These are phyloP conservation scores for Ramaria rubella DNA, from an alignment of 768 basidiomycete genomes.

Conservation along the genomic window DNA sequence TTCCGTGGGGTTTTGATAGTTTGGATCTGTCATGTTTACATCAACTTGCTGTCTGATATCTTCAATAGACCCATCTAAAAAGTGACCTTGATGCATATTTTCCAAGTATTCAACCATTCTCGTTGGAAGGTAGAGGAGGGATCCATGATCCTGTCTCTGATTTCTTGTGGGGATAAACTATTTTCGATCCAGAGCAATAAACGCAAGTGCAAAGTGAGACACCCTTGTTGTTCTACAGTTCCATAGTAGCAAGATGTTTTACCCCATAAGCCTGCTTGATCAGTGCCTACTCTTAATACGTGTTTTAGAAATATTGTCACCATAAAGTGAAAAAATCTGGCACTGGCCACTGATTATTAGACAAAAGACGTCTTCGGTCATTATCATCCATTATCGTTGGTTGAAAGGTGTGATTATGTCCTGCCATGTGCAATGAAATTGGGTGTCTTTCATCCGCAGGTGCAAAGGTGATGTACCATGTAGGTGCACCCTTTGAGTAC, in stretches of 20 bases:
- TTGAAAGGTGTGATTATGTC: too few relatives aligned
- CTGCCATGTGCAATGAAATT: too few relatives aligned
- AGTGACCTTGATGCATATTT: too few relatives aligned
- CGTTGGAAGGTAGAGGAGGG: conserved; percentile 21
- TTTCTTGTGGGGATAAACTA: conserved; percentile 22
- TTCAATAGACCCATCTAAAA: conserved; percentile 19
- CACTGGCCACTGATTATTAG: conserved; percentile 4
- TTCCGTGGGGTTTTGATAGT: too few relatives aligned
- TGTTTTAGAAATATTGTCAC: not conserved
- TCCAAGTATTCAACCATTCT: conserved; percentile 25
- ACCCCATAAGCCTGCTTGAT: conserved; percentile 25
- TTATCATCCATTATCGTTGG: conserved; percentile 12
- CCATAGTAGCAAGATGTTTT: conserved; percentile 30
- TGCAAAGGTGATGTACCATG: too few relatives aligned
- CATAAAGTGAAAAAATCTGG: conserved; percentile 4
- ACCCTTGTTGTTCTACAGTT: conserved; percentile 34
- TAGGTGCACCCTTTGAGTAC: too few relatives aligned
- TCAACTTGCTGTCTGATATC: too few relatives aligned
- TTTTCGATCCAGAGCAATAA: conserved; percentile 29
- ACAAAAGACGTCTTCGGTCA: not conserved
- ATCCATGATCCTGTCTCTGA: too few relatives aligned
- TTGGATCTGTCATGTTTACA: too few relatives aligned
- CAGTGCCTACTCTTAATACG: not conserved
- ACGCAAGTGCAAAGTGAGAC: conserved; percentile 37
- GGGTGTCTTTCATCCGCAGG: too few relatives aligned